Evolutionary conservation across 2,329 filamentous ascomycete species (phyloP), one percentile per base, ranked within the genome.

Genomic region (Colletotrichum eleusines): DNA sequence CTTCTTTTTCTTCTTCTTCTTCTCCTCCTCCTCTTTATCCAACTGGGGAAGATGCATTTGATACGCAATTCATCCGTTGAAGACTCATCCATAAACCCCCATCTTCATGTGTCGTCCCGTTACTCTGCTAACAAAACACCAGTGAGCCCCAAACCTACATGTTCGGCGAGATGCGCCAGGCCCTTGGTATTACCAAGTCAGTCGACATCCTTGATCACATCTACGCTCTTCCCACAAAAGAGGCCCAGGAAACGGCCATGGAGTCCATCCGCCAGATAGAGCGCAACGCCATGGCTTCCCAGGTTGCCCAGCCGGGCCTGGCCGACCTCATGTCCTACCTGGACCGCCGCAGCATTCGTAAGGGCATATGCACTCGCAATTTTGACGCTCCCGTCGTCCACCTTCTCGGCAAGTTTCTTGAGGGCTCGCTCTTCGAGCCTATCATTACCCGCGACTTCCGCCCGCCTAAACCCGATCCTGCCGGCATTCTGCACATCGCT

Each of bases 141-240:
- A 97, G 94, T 79, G 84, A 95, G 69, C 95, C 95, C 0, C 95
- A 98, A 81, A 96, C 92, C 75, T 94, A 97, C 87, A 99, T 98
- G 95, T 98, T 98, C 82, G 80, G 82, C 26, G 88, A 97, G 78
- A 98, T 99, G 95, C 91, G 91, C 74, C 78, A 83, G 18, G 91
- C 89, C 9, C 88, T 98, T 20, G 86, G 84, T 60, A 98, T 98
- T 75, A 80, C 89, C 73, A 92, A 91, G 78, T 81, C 84, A 44
- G 84, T 86, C 76, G 96, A 99, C 81, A 98, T 99, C 78, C 90
- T 99, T 51, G 91, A 94, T 72, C 93, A 98, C 83, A 91, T 98
- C 78, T 91, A 94, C 78, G 82, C 86, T 2, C 90, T 98, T 0
- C 90, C 94, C 0, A 84, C 86, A 4, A 76, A 81, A 0, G 81